Evolutionary conservation across 495 filamentous ascomycete genomes (phyloP).

Genomic region (Articulospora tetracladia): DNA sequence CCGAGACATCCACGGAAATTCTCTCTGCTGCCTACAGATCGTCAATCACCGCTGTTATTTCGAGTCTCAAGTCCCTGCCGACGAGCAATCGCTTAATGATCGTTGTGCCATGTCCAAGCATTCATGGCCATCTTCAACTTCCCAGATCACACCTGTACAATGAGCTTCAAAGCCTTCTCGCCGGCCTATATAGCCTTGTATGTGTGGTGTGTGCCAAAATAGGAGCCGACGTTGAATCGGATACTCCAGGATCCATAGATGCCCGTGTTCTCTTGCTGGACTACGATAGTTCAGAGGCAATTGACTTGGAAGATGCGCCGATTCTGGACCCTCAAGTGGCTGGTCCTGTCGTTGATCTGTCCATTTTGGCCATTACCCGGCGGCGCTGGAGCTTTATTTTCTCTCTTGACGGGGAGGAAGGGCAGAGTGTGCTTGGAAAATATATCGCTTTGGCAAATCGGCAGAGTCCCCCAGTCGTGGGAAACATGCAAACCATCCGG

Average conservation of each 20-base stretch:
- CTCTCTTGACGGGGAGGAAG: constrained; percentile 40
- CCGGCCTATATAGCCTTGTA: constrained; percentile 74
- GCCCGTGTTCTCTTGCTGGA: constrained; percentile 66
- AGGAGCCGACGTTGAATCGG: constrained; percentile 51
- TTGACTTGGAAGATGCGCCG: not conserved
- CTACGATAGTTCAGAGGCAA: constrained; percentile 27
- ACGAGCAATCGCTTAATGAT: constrained; percentile 44
- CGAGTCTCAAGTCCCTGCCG: constrained; percentile 37
- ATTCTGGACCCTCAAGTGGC: constrained; percentile 29
- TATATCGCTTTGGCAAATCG: constrained; percentile 42
- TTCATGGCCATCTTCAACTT: constrained; percentile 35
- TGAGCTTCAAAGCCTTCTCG: constrained; percentile 65
- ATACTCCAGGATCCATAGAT: constrained; percentile 71
- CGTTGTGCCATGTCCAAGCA: constrained; percentile 48
- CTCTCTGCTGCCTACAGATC: constrained; percentile 55
- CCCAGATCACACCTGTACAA: constrained; percentile 55
- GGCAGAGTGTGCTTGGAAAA: constrained; percentile 34
- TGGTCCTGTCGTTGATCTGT: constrained; percentile 59
- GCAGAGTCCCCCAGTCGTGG: constrained; percentile 37
- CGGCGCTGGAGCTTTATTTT: constrained; percentile 70
- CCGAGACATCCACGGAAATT: constrained; percentile 36
- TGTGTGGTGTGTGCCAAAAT: constrained; percentile 60
- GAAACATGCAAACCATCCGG: constrained; percentile 39
- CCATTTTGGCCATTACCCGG: constrained; percentile 58
- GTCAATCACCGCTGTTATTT: constrained; percentile 42